phyloP scores from a whole-genome alignment of 768 basidiomycete species.

The Brasilioporus rufonigricans region DNA sequence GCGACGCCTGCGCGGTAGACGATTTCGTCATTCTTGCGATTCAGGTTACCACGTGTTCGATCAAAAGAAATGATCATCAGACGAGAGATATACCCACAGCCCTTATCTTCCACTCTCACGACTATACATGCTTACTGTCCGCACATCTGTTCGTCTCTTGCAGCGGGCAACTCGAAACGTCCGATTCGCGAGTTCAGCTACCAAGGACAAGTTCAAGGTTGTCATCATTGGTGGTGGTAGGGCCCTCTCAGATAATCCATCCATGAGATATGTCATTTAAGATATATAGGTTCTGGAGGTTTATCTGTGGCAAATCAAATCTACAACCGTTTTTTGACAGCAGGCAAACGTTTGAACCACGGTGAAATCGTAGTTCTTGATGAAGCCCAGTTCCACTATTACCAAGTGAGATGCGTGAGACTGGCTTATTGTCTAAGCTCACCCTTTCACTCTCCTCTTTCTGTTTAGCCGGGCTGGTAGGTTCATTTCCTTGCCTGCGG shows the following conservation, averaged over 20 bases:
- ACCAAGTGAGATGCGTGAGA: conserved; percentile 54
- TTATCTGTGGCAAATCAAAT: conserved; percentile 86
- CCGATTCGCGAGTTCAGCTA: conserved; percentile 25
- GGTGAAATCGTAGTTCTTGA: conserved; percentile 90
- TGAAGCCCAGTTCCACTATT: conserved; percentile 77
- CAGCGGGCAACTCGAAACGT: conserved; percentile 6
- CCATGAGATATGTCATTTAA: conserved; percentile 3
- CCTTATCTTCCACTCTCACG: not conserved
- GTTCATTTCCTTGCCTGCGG: conserved; percentile 9
- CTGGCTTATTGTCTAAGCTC: not conserved
- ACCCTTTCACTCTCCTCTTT: not conserved
- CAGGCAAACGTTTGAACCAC: conserved; percentile 61
- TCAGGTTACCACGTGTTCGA: not conserved
- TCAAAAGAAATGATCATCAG: not conserved
- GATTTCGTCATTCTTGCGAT: conserved; percentile 18
- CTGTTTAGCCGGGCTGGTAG: conserved; percentile 82
- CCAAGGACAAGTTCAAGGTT: conserved; percentile 68
- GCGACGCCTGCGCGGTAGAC: not conserved
- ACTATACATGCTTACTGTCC: conserved; percentile 3
- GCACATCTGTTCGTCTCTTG: conserved; percentile 6
- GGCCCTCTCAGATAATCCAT: conserved; percentile 15
- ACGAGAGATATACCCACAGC: not conserved
- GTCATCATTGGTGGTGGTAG: conserved; percentile 85
- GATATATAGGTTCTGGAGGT: conserved; percentile 68
- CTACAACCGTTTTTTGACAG: conserved; percentile 70